A percentile compares a stretch with the other conserved stretches of the same genome.
phyloP scores from a whole-genome alignment of 2,329 filamentous ascomycete species.

The Diaporthe sp. region DNA sequence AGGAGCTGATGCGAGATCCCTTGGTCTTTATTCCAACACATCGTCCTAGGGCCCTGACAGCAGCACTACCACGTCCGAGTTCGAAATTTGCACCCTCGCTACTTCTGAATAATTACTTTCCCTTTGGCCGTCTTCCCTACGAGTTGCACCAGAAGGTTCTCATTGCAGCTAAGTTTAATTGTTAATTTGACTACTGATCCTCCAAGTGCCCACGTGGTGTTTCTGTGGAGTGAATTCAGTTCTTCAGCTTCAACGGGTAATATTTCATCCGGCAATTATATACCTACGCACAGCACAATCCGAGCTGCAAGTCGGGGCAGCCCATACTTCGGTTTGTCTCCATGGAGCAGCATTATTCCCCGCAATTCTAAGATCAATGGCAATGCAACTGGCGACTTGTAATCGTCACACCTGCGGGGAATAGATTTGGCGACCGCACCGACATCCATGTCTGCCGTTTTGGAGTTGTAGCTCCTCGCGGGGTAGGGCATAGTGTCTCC shows the following conservation, averaged over 20 bases:
- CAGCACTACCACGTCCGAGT: not conserved
- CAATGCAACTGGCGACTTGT: not conserved
- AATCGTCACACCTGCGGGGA: conserved; percentile 1
- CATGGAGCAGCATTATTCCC: conserved; percentile 10
- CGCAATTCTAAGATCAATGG: not conserved
- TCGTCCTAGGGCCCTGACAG: not conserved
- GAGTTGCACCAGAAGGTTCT: not conserved
- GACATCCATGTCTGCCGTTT: conserved; percentile 26
- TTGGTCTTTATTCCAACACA: not conserved
- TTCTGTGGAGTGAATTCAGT: too few species aligned
- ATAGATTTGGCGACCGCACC: conserved; percentile 24
- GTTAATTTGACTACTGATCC: too few species aligned
- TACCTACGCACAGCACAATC: not conserved
- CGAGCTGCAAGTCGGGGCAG: not conserved
- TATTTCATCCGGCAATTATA: not conserved
- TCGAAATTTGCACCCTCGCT: not conserved
- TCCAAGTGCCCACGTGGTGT: too few species aligned
- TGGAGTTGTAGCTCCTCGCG: conserved; percentile 19
- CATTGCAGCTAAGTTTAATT: not conserved
- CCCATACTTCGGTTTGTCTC: not conserved
- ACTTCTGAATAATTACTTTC: not conserved
- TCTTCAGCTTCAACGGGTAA: too few species aligned
- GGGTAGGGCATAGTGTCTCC: conserved; percentile 10
- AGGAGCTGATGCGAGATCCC: not conserved
- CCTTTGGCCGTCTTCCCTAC: not conserved